Base-by-base conservation (phyloP, 2,329 filamentous ascomycete species). In the Phialophora tarda region DNA sequence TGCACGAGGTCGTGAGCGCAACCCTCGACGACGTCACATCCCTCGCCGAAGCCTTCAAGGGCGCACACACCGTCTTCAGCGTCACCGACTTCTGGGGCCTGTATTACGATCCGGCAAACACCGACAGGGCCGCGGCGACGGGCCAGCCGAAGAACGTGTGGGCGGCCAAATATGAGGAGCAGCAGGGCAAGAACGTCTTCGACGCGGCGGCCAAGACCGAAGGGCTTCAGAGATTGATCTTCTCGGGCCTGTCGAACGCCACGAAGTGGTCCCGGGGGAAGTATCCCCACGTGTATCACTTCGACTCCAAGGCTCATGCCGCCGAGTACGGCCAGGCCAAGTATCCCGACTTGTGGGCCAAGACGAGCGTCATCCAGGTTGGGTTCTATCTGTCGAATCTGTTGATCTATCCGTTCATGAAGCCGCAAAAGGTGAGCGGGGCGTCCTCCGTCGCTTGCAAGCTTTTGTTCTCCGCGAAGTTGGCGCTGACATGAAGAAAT, bases 21-120 rank as follows among this genome's bases (percentile, higher is more conserved):
- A 70, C 78, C 48, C 70, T 78, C 2, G 66, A 76, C 57, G 75
- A 78, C 55, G 7, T 68, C 3, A 34, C 44, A 5, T 75, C 76
- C 0, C 73, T 79, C 1, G 62, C 59, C 10, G 30, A 38, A 17
- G 77, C 77, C 4, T 79, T 79, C 62, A 17, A 69, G 2, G 81
- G 80, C 7, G 83, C 83, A 21, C 80, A 82, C 65, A 72, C 81
- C 64, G 84, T 87, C 66, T 87, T 86, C 75, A 78, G 79, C 66
- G 82, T 85, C 58, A 87, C 85, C 0, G 81, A 87, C 68, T 87
- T 84, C 75, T 87, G 82, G 81, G 81, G 84, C 62, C 78, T 80
- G 2, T 85, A 85, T 71, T 80, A 81, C 72, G 76, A 79, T 2
- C 77, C 79, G 0, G 82, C 80, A 2, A 65, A 72, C 3, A 76